A percentile compares a stretch with the other conserved stretches of the same genome.
These are phyloP conservation scores for Plasmodium malariae DNA, from an alignment of 169 alveolate species.

Conservation along the genomic window DNA sequence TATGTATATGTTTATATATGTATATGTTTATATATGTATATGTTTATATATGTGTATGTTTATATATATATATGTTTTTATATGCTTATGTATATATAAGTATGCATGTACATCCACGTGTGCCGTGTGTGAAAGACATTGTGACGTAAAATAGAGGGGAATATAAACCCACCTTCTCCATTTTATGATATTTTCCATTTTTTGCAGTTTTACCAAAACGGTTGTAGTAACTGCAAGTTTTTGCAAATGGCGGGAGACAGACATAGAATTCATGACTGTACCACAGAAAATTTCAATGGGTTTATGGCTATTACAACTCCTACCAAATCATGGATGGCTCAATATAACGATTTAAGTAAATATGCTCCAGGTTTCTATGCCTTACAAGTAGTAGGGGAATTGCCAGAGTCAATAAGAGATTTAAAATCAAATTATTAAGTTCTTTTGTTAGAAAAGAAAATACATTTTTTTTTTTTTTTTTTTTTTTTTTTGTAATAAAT, in stretches of 20 bases:
- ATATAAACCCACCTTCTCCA: no score
- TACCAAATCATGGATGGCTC: conserved; percentile 92
- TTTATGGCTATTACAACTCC: conserved; percentile 90
- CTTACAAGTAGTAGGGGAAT: conserved; percentile 90
- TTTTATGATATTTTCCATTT: neutral
- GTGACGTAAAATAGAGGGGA: no score
- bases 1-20: no score
- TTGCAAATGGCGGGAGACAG: conserved; percentile 92
- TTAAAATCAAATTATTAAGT: conserved; percentile 36
- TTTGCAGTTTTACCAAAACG: conserved; percentile 89
- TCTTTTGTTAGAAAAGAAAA: neutral
- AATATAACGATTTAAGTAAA: conserved; percentile 87
- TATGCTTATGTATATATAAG: neutral
- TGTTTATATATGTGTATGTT: neutral
- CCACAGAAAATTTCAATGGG: conserved; percentile 89
- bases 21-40: neutral
- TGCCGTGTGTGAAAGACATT: no score
- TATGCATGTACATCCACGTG: neutral
- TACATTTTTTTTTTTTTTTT: neutral
- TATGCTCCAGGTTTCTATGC: conserved; percentile 92
- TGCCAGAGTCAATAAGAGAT: conserved; percentile 85
- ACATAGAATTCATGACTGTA: conserved; percentile 88
- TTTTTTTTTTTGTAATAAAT: neutral
- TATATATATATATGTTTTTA: neutral
- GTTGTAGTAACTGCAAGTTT: conserved; percentile 91